phyloP scores from a whole-genome alignment of 192 early-diverging fungal genomes.

The Geosiphon pyriformis region DNA sequence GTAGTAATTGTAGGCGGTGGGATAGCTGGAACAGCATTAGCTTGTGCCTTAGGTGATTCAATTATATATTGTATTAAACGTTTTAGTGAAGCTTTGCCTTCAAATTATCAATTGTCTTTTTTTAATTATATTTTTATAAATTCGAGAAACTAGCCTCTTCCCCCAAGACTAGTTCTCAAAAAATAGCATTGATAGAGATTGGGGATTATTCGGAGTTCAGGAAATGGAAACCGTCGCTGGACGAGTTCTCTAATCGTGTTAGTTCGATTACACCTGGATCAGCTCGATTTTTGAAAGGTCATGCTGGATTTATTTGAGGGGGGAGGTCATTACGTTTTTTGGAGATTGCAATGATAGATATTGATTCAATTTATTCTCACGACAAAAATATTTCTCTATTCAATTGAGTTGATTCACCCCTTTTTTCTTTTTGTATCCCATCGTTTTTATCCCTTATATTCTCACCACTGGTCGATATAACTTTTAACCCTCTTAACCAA shows the following conservation, averaged over 20 bases:
- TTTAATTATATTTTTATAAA: no score
- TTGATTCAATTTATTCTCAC: not conserved
- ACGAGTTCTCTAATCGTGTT: conserved; percentile 75
- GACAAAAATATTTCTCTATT: not conserved
- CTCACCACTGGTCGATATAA: no score
- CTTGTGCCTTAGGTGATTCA: conserved; percentile 63
- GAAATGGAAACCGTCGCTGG: conserved; percentile 46
- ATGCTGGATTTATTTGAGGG: no score
- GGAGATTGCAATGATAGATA: no score
- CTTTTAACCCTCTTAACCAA: no score
- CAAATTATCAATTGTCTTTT: no score
- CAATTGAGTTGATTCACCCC: not conserved
- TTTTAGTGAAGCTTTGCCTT: conserved; percentile 1
- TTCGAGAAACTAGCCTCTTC: conserved; percentile 33
- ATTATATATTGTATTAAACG: not conserved
- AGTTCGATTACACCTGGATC: conserved; percentile 73
- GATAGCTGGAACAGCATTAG: conserved; percentile 81
- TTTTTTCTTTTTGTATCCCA: conserved; percentile 21
- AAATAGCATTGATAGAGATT: conserved; percentile 77
- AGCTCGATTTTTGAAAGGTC: conserved; percentile 52
- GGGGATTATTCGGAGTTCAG: conserved; percentile 55
- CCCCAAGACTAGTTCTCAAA: conserved; percentile 34
- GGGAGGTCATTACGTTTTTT: no score
- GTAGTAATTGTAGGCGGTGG: conserved; percentile 90
- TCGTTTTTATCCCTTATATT: no score